These are phyloP conservation scores for Lathyrus tuberosus DNA, from an alignment of 306 rosid species.

Conservation along the genomic window DNA sequence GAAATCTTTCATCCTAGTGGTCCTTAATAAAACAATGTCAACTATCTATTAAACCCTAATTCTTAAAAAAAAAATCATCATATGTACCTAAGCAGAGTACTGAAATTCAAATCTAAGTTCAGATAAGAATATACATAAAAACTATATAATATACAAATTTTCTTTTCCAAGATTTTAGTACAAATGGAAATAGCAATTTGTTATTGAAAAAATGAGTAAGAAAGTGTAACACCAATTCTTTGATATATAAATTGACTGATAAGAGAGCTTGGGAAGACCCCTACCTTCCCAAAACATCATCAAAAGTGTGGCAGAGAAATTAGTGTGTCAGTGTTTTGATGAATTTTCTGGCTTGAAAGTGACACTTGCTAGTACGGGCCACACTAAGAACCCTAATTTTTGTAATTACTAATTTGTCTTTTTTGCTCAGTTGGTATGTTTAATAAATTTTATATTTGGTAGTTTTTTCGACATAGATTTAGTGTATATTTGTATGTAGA, in stretches of 20 bases:
- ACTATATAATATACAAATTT: slow-evolving; percentile 6
- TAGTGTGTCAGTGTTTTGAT: slow-evolving; percentile 47
- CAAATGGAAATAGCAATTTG: slow-evolving; percentile 32
- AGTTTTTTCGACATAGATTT: neutral
- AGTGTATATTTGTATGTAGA: neutral
- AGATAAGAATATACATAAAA: neutral
- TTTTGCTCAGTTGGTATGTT: slow-evolving; percentile 37
- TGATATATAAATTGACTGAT: slow-evolving; percentile 37
- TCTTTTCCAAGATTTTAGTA: slow-evolving; percentile 34
- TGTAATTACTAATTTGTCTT: slow-evolving; percentile 48
- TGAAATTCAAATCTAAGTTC: slow-evolving; percentile 34
- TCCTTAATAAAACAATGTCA: slow-evolving; percentile 12
- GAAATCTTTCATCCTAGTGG: slow-evolving; percentile 5
- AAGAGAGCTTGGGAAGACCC: slow-evolving; percentile 40
- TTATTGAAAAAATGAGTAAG: slow-evolving; percentile 28
- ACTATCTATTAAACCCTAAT: slow-evolving; percentile 1
- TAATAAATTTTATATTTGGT: neutral
- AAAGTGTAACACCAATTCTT: slow-evolving; percentile 24
- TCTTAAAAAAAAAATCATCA: neutral
- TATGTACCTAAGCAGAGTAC: slow-evolving; percentile 24
- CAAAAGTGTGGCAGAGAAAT: slow-evolving; percentile 34
- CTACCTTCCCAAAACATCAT: slow-evolving; percentile 33
- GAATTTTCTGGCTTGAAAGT: slow-evolving; percentile 43
- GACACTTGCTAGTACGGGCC: slow-evolving; percentile 41
- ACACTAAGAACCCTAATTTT: slow-evolving; percentile 41